Evolutionary conservation across 2,329 filamentous ascomycete species (phyloP).

Genomic region (Monilinia vaccinii-corymbosi): DNA sequence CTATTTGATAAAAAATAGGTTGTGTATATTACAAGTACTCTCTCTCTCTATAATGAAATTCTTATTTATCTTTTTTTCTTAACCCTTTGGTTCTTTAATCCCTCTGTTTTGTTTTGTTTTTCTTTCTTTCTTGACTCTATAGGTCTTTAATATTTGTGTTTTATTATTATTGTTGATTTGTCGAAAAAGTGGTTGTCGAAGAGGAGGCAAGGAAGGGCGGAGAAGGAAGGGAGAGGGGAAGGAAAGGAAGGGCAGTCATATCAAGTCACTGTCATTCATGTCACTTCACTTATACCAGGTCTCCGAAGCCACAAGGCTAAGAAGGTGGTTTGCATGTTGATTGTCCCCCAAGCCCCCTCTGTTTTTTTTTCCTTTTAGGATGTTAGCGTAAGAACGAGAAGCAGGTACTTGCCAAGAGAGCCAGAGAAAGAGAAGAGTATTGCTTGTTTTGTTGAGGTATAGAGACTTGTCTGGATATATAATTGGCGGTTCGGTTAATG

Average conservation of each 20-base stretch:
- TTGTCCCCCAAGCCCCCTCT: neutral
- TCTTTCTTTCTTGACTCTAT: too few relatives aligned
- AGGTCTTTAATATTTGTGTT: too few relatives aligned
- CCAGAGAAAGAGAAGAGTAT: neutral
- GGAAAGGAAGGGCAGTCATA: neutral
- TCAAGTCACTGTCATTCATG: neutral
- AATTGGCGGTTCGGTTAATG: neutral
- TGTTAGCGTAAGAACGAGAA: neutral
- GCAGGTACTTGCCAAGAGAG: slow-evolving; percentile 1
- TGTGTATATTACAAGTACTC: neutral
- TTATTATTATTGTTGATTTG: too few relatives aligned
- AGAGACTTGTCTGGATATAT: neutral
- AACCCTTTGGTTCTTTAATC: neutral
- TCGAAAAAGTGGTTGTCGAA: too few relatives aligned
- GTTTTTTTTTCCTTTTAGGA: neutral
- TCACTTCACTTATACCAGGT: neutral
- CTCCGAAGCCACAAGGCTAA: neutral
- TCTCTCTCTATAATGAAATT: neutral
- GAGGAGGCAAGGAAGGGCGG: too few relatives aligned
- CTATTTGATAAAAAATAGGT: neutral
- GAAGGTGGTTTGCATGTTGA: too few relatives aligned
- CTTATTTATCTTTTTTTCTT: neutral
- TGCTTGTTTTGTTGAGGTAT: neutral
- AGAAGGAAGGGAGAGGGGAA: neutral
- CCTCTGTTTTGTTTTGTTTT: neutral